These are phyloP conservation scores for Aquilaria malaccensis DNA, from an alignment of 345 rosid species.

Conservation along the genomic window DNA sequence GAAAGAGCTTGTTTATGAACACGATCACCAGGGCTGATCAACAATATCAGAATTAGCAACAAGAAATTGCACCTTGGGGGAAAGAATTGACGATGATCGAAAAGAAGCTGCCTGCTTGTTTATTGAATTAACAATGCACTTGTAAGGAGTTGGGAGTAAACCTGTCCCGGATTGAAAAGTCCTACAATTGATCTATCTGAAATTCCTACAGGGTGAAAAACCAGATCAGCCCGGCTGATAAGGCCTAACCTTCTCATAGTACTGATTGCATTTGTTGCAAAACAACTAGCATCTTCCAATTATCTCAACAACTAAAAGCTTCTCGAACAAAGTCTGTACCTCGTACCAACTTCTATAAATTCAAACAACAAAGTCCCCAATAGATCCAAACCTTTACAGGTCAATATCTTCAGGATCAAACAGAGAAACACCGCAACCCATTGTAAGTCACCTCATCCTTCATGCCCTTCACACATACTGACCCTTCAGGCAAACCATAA, in stretches of 20 bases:
- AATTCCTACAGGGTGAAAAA: constrained; percentile 46
- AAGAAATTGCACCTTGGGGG: constrained; percentile 32
- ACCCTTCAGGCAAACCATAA: no score
- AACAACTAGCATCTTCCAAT: constrained; percentile 72
- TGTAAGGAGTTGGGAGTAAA: constrained; percentile 57
- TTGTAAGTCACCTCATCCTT: no score
- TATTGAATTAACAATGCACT: constrained; percentile 23
- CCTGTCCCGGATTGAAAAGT: constrained; percentile 70
- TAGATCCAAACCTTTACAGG: constrained; percentile 10
- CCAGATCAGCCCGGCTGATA: constrained; percentile 33
- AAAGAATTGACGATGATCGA: constrained; percentile 13
- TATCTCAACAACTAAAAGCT: constrained; percentile 17
- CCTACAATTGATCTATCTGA: constrained; percentile 66
- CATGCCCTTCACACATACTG: no score
- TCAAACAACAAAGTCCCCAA: not conserved
- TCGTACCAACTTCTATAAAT: no score
- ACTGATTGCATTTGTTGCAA: constrained; percentile 65
- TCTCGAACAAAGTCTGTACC: constrained; percentile 17
- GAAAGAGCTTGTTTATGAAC: constrained; percentile 87
- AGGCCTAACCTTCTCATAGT: constrained; percentile 33
- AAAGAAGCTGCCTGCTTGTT: constrained; percentile 20
- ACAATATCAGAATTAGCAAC: constrained; percentile 8
- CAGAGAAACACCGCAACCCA: no score
- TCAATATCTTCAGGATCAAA: constrained; percentile 13
- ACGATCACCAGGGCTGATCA: constrained; percentile 73